Evolutionary conservation across 495 filamentous ascomycete species (phyloP), one percentile per base, ranked within the genome.

Genomic region (Thermothielavioides terrestris): DNA sequence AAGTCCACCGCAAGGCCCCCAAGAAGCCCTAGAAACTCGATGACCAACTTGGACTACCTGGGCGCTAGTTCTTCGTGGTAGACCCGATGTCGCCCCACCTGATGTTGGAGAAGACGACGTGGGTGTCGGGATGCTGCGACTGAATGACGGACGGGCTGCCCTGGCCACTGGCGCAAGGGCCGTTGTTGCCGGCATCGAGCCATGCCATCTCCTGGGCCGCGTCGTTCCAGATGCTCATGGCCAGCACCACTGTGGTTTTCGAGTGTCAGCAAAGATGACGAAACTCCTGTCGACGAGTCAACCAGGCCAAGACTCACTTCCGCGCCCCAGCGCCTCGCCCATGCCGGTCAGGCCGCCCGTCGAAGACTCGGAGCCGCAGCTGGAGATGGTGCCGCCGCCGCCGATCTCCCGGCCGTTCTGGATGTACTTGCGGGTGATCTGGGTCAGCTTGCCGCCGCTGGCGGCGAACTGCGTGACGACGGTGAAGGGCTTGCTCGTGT

Each of bases 401-500:
- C 61, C 56, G 52, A 84, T 79, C 7, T 80, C 72, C 34, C 68
- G 69, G 8, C 78, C 80, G 52, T 74, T 61, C 58, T 85, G 82
- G 15, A 82, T 63, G 64, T 86, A 88, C 12, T 79, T 41, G 4
- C 84, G 72, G 11, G 70, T 66, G 61, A 86, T 83, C 58, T 81
- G 74, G 36, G 42, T 62, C 20, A 86, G 67, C 4, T 60, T 57
- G 12, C 79, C 78, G n/a, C 59, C 50, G 38, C 75, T 67, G 41
- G 67, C 68, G 30, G 64, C 59, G 69, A 87, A 87, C 60, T 85
- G 83, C 6, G 83, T 87, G 37, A 86, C 78, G 17, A 87, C 73
- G n/a, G 84, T 88, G 53, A 88, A 63, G 22, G 69, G 67, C 59
- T 76, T 73, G 49, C 57, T 69, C 40, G 80, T 81, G 64, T 87